Percentiles rank a stretch among this genome's conserved stretches.
These are phyloP conservation scores for Aspergillus saccharolyticus DNA, from an alignment of 495 filamentous ascomycete genomes.

Conservation along the genomic window DNA sequence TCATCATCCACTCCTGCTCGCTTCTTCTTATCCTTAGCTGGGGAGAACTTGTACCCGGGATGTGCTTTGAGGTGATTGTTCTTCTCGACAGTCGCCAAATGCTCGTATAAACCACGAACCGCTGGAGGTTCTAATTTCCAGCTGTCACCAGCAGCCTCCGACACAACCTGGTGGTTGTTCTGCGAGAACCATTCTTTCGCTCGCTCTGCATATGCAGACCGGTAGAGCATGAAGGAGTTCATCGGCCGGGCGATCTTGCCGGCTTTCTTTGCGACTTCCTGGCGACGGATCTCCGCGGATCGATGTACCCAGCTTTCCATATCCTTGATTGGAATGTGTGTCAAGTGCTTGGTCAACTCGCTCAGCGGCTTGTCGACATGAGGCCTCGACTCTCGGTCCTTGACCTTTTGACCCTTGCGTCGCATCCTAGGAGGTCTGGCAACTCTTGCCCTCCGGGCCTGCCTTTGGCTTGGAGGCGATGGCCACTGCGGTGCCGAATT, in stretches of 20 bases:
- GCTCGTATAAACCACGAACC: constrained; percentile 73
- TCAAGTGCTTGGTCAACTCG: constrained; percentile 63
- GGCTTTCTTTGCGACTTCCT: constrained; percentile 65
- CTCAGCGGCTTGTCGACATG: constrained; percentile 58
- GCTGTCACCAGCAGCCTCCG: constrained; percentile 72
- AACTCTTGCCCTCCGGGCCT: constrained; percentile 4
- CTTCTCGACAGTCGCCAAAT: constrained; percentile 75
- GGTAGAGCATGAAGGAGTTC: constrained; percentile 99
- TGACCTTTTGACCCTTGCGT: constrained; percentile 10
- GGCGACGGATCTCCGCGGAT: constrained; percentile 55
- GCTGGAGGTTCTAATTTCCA: constrained; percentile 76
- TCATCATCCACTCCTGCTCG: constrained; percentile 34
- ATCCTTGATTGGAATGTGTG: constrained; percentile 61
- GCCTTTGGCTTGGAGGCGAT: constrained; percentile 8
- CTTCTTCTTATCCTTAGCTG: constrained; percentile 64
- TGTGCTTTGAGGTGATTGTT: constrained; percentile 81
- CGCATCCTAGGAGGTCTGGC: constrained; percentile 6
- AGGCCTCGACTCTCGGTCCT: background rate
- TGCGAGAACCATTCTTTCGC: constrained; percentile 77
- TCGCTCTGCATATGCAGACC: constrained; percentile 84
- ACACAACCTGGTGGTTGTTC: constrained; percentile 94
- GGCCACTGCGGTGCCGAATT: constrained; percentile 11
- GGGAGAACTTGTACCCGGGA: constrained; percentile 93
- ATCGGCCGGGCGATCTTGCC: constrained; percentile 87
- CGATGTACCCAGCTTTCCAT: constrained; percentile 82